phyloP scores from a whole-genome alignment of 192 early-diverging fungal genomes.

The Tieghemiomyces parasiticus region DNA sequence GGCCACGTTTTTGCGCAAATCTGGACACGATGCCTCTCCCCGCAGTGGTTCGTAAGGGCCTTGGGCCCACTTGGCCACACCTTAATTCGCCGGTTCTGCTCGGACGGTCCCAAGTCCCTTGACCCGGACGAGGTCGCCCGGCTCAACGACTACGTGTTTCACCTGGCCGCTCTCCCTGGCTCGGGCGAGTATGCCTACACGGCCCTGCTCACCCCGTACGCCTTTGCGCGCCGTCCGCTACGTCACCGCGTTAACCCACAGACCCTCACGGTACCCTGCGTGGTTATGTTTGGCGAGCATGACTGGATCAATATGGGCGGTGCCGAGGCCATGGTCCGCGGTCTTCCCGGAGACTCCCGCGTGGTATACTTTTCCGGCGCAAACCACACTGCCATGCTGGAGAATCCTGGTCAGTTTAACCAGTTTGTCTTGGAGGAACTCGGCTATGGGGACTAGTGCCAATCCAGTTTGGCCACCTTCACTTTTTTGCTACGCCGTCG shows the following conservation, averaged over 20 bases:
- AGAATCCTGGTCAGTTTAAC: slow-evolving; percentile 67
- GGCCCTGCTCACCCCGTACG: slow-evolving; percentile 65
- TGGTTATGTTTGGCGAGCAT: slow-evolving; percentile 54
- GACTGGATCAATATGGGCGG: slow-evolving; percentile 88
- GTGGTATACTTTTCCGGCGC: slow-evolving; percentile 32
- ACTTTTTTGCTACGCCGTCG: too few relatives aligned
- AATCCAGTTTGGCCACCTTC: too few relatives aligned
- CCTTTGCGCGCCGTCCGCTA: slow-evolving; percentile 65
- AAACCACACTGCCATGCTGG: slow-evolving; percentile 75
- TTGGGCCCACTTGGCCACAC: slow-evolving; percentile 59
- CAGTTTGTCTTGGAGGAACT: slow-evolving; percentile 4
- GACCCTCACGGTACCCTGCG: slow-evolving; percentile 49
- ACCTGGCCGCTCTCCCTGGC: slow-evolving; percentile 57
- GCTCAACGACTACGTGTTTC: slow-evolving; percentile 65
- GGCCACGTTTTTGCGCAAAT: slow-evolving; percentile 25
- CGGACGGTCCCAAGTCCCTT: slow-evolving; percentile 45
- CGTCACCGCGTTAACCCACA: slow-evolving; percentile 39
- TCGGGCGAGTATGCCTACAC: slow-evolving; percentile 72
- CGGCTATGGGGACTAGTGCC: too few relatives aligned
- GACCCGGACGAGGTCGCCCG: slow-evolving; percentile 43
- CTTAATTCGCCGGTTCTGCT: slow-evolving; percentile 28
- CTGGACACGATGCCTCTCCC: slow-evolving; percentile 71
- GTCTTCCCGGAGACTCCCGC: slow-evolving; percentile 26
- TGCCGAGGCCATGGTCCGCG: slow-evolving; percentile 38
- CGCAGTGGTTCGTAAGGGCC: slow-evolving; percentile 59